Base-by-base conservation (phyloP, 2,329 filamentous ascomycete genomes). In the Microcyclospora pomicola region DNA sequence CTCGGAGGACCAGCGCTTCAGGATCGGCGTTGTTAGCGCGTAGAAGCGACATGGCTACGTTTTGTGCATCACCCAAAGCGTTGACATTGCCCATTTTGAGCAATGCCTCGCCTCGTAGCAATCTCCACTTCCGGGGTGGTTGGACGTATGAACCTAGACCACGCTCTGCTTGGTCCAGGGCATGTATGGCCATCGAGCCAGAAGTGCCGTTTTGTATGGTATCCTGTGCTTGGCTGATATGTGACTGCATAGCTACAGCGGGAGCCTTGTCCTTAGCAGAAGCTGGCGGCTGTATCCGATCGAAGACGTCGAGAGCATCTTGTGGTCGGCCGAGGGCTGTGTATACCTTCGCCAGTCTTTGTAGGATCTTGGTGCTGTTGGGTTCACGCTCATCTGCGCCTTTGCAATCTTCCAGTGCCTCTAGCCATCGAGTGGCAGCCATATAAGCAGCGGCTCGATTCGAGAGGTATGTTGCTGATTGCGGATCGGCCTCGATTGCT, bases 361-460 rank as follows among this genome's bases (percentile, higher is more conserved):
- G 76, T 44, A 93, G 67, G 42, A 93, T 84, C 66, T 96, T 98
- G 51, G 81, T 61, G 57, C 93, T 95, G 50, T 77, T 69, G 0
- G 87, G 80, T 47, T 96, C 87, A 32, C 94, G 66, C 47, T 88
- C 80, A 49, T 83, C 77, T 6, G 91, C 85, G 38, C 72, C 74
- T 53, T 77, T 79, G 63, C 84, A 91, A 62, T 98, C 91, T 39
- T 91, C 84, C 42, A 96, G 67, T 12, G 91, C 91, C 45, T 80
- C 72, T 40, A 72, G 65, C 58, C 80, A 95, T 53, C 80, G 77
- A 49, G 79, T 79, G 42, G 84, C 83, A 37, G 84, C 84, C 71
- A 98, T 94, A 66, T 83, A 85, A 28, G 91, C 91, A 24, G 91
- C 91, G 30, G 91, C 87, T 53, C 91, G 81, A 69, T 98, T 98